A percentile compares a stretch with the other conserved stretches of the same genome.
These are phyloP conservation scores for Cladosporium sp. DNA, from an alignment of 2,329 filamentous ascomycete species.

Conservation along the genomic window DNA sequence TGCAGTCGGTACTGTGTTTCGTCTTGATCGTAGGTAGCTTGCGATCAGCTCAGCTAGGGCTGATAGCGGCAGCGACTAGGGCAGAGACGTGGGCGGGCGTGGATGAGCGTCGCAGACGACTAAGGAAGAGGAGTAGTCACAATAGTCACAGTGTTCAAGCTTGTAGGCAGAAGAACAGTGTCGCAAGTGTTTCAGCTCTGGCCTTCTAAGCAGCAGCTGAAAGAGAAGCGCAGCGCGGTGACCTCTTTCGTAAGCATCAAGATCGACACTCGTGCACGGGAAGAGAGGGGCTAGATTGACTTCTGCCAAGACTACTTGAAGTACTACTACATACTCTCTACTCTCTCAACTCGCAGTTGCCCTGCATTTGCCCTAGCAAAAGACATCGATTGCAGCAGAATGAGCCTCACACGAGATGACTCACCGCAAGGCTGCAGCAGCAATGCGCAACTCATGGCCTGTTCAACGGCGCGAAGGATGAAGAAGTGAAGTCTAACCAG, in stretches of 20 bases:
- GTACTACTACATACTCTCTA: background rate
- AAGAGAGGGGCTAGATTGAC: constrained; percentile 12
- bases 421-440: constrained; percentile 10
- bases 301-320: background rate
- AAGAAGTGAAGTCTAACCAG: background rate
- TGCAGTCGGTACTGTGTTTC: background rate
- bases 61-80: background rate
- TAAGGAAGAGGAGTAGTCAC: background rate
- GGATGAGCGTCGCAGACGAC: background rate
- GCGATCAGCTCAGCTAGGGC: background rate
- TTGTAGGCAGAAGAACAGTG: background rate
- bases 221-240: constrained; percentile 4
- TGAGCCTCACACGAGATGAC: background rate
- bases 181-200: background rate
- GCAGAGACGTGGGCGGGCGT: background rate
- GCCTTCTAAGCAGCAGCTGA: constrained; percentile 1
- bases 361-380: background rate
- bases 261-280: constrained; percentile 2
- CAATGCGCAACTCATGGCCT: constrained; percentile 2
- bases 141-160: background rate
- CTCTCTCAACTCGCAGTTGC: background rate
- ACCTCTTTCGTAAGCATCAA: constrained; percentile 17
- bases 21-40: background rate
- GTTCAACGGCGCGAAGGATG: constrained; percentile 8
- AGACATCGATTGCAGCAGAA: too few species aligned